Percentiles rank a stretch among this genome's conserved stretches.
Evolutionary conservation across 805 yeast species (phyloP).

Genomic region (Sugiyamaella smithiae): DNA sequence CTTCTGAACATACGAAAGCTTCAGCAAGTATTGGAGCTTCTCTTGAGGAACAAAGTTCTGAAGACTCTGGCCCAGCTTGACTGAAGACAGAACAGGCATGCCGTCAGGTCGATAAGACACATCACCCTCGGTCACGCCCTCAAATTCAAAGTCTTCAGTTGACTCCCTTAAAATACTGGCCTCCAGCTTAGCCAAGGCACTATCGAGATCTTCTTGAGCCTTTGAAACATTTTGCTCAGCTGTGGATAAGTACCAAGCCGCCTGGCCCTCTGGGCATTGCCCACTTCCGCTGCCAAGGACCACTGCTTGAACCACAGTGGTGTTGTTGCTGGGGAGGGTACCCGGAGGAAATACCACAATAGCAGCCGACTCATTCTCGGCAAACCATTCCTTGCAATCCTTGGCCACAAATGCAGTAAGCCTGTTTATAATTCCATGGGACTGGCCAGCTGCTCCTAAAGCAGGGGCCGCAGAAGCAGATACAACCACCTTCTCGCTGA

Average conservation of each 20-base stretch:
- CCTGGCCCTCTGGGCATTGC: conserved; percentile 79
- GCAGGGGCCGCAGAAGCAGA: conserved; percentile 35
- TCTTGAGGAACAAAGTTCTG: conserved; percentile 82
- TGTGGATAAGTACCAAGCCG: conserved; percentile 87
- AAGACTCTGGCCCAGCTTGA: conserved; percentile 80
- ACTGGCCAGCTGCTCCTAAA: conserved; percentile 23
- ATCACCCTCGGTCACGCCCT: conserved; percentile 56
- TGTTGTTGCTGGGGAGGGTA: conserved; percentile 63
- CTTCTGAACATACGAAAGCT: conserved; percentile 58
- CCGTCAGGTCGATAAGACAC: conserved; percentile 55
- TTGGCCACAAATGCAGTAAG: conserved; percentile 79
- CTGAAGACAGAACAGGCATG: conserved; percentile 69
- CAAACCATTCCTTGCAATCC: conserved; percentile 89
- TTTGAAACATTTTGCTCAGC: conserved; percentile 59
- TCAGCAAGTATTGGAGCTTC: conserved; percentile 58
- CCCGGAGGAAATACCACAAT: conserved; percentile 90
- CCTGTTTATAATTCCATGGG: conserved; percentile 55
- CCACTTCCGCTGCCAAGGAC: conserved; percentile 88
- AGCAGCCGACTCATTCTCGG: conserved; percentile 77
- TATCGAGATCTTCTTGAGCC: conserved; percentile 74
- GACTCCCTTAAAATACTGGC: conserved; percentile 77
- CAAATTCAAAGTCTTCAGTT: conserved; percentile 52
- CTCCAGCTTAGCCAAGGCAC: conserved; percentile 79
- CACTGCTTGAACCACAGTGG: conserved; percentile 75
- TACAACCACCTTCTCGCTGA: conserved; percentile 74